A percentile compares a stretch with the other conserved stretches of the same genome.
phyloP scores from a whole-genome alignment of 441 rosid species.

The Daphne laureola region DNA sequence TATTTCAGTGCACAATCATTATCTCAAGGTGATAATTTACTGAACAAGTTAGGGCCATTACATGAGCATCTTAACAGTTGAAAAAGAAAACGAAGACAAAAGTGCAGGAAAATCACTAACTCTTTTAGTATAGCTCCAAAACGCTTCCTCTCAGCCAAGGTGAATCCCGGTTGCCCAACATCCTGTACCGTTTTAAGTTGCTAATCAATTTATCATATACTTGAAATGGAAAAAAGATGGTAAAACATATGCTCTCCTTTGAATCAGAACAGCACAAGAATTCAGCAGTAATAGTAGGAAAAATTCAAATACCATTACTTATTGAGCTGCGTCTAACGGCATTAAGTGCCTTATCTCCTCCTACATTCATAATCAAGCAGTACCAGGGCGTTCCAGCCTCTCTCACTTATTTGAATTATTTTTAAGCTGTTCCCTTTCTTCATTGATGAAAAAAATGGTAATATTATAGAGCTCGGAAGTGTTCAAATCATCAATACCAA shows the following conservation, averaged over 20 bases:
- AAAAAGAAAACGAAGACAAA: conserved; percentile 8
- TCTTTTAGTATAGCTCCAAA: conserved; percentile 68
- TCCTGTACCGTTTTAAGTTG: conserved; percentile 42
- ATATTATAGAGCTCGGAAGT: too few species aligned
- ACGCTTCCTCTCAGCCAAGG: conserved; percentile 84
- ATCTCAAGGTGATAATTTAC: too few species aligned
- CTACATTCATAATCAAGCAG: neutral
- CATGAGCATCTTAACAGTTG: conserved; percentile 4
- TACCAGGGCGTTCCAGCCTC: conserved; percentile 3
- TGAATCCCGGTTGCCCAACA: conserved; percentile 94
- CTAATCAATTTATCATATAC: conserved; percentile 1
- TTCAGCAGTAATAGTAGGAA: neutral
- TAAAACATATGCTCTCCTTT: neutral
- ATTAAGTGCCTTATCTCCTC: conserved; percentile 5
- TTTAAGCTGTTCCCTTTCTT: neutral
- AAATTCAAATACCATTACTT: conserved; percentile 4
- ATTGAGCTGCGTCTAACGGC: conserved; percentile 6
- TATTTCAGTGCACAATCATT: too few species aligned
- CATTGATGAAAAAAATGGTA: neutral
- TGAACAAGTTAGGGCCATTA: conserved; percentile 2
- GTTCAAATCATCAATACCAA: too few species aligned
- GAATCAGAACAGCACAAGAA: neutral
- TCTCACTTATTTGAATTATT: too few species aligned
- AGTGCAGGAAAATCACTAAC: conserved; percentile 30
- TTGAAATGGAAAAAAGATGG: neutral